Conservation (phyloP, 2,329 filamentous ascomycete genomes). For the Ilyonectria destructans region DNA sequence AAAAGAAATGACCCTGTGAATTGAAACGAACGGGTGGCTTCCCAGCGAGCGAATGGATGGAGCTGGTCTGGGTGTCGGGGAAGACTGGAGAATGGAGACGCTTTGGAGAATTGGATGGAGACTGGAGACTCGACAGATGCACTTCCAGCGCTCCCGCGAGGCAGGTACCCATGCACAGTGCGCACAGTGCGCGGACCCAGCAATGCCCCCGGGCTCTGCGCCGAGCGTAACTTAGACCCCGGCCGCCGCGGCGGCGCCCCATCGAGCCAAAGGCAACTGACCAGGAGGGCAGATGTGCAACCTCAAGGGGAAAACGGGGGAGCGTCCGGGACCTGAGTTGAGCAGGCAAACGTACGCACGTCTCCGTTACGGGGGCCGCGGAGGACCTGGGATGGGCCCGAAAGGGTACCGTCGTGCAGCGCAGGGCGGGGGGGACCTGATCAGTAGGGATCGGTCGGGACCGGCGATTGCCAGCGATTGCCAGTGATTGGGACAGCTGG, state of each 20-base stretch:
- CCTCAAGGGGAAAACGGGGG: constrained; percentile 26
- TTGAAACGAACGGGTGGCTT: constrained; percentile 47
- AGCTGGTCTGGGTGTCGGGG: constrained; percentile 11
- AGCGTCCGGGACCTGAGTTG: background rate
- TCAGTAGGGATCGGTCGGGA: background rate
- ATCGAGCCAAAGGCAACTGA: constrained; percentile 16
- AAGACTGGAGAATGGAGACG: constrained; percentile 24
- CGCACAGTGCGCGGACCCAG: constrained; percentile 23
- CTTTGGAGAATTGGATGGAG: constrained; percentile 13
- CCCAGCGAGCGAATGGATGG: constrained; percentile 24
- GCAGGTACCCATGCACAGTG: constrained; percentile 29
- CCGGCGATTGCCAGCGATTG: too few relatives aligned
- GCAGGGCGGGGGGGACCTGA: constrained; percentile 31
- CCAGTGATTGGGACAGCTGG: constrained; percentile 41
- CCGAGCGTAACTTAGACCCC: constrained; percentile 4
- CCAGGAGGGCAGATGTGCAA: constrained; percentile 22
- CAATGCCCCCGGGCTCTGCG: constrained; percentile 19
- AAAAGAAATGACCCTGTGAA: constrained; percentile 39
- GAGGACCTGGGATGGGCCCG: constrained; percentile 17
- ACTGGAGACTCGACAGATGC: constrained; percentile 14
- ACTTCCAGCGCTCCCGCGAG: constrained; percentile 26
- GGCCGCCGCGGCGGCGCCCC: constrained; percentile 25
- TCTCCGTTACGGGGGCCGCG: constrained; percentile 28
- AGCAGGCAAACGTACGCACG: constrained; percentile 1
- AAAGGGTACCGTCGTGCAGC: constrained; percentile 36